phyloP scores from a whole-genome alignment of 768 basidiomycete species.

The Epithele typhae region DNA sequence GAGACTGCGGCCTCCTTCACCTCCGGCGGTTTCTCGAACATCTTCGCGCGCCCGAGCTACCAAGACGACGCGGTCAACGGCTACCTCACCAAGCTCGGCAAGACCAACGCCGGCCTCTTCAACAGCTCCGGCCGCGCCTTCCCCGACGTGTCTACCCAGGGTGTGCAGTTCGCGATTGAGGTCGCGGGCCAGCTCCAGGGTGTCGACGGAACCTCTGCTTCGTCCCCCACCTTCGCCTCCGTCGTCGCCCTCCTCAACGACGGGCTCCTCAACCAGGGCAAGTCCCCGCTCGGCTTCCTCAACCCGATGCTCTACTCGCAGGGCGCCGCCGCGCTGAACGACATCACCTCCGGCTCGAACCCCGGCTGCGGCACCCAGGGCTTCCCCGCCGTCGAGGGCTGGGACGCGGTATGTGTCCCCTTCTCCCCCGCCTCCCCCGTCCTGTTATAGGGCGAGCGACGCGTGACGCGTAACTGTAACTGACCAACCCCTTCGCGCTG shows the following conservation, averaged over 20 bases:
- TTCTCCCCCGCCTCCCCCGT: too few relatives aligned
- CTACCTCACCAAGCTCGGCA: conserved; percentile 16
- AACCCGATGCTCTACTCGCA: conserved; percentile 23
- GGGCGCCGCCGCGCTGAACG: conserved; percentile 22
- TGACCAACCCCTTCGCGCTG: too few relatives aligned
- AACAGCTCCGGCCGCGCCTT: conserved; percentile 36
- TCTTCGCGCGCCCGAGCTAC: conserved; percentile 23
- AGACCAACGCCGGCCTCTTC: conserved; percentile 18
- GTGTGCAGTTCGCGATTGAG: conserved; percentile 40
- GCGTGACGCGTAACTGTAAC: too few relatives aligned
- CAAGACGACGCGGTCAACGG: conserved; percentile 18
- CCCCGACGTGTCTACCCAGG: conserved; percentile 67
- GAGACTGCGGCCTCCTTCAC: conserved; percentile 24
- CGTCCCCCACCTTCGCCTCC: conserved; percentile 31
- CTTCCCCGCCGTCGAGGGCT: conserved; percentile 28
- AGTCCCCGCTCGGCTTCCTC: conserved; percentile 30
- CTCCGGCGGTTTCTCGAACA: conserved; percentile 27
- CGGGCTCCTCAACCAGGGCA: conserved; percentile 25
- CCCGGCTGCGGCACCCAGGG: conserved; percentile 29
- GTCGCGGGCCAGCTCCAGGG: conserved; percentile 13
- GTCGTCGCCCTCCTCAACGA: conserved; percentile 33
- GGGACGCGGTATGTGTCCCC: conserved; percentile 27
- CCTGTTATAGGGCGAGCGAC: too few relatives aligned
- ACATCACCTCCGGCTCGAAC: conserved; percentile 24
- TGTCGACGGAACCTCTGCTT: conserved; percentile 32